phyloP scores from a whole-genome alignment of 164 flowering plant species.

The Brasenia schreberi region DNA sequence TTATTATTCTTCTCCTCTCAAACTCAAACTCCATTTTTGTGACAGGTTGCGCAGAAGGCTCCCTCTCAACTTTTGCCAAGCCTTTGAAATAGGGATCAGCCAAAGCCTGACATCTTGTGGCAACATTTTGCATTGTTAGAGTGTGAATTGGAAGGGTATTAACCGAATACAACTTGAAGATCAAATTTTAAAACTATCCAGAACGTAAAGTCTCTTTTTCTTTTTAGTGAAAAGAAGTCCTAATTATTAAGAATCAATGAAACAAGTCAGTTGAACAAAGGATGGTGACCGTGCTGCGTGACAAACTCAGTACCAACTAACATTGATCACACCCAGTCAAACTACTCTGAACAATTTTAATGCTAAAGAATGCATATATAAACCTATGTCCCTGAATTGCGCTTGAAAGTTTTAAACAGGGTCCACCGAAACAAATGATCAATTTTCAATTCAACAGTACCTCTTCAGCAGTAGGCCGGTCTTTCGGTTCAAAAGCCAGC shows the following conservation, averaged over 20 bases:
- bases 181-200: too few relatives aligned
- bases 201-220: too few relatives aligned
- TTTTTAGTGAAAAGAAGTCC: too few relatives aligned
- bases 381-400: not conserved
- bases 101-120: conserved; percentile 60
- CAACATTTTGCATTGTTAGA: conserved; percentile 16
- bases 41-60: conserved; percentile 92
- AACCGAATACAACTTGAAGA: not conserved
- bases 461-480: conserved; percentile 94
- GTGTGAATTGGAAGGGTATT: not conserved
- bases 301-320: too few relatives aligned
- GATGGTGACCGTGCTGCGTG: too few relatives aligned
- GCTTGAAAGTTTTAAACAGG: not conserved
- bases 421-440: not conserved
- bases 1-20: conserved; percentile 87
- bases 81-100: conserved; percentile 96
- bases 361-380: not conserved
- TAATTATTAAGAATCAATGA: too few relatives aligned
- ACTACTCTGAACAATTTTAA: not conserved
- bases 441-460: conserved; percentile 15
- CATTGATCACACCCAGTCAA: not conserved
- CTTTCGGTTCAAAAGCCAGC: conserved; percentile 96
- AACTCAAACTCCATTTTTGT: conserved; percentile 98
- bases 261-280: too few relatives aligned
- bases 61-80: conserved; percentile 93